phyloP scores from a whole-genome alignment of 495 filamentous ascomycete genomes.

The Tetracladium setigerum region DNA sequence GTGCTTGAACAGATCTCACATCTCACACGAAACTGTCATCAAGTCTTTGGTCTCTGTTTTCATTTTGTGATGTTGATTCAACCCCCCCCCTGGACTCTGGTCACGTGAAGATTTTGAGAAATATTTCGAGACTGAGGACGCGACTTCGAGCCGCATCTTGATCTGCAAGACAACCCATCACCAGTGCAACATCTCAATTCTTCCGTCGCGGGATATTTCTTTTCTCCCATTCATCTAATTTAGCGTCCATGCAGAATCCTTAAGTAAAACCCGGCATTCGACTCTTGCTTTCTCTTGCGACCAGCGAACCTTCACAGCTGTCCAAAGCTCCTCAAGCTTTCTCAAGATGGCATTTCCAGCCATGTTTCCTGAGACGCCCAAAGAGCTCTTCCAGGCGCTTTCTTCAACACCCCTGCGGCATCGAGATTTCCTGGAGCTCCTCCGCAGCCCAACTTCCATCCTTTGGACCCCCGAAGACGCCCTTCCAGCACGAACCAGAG shows the following conservation, averaged over 20 bases:
- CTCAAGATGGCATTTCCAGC: constrained; percentile 53
- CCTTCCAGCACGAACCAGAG: no score
- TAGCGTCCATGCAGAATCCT: no score
- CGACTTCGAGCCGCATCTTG: constrained; percentile 14
- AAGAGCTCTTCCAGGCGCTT: constrained; percentile 64
- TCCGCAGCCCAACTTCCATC: constrained; percentile 33
- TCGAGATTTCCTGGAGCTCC: constrained; percentile 27
- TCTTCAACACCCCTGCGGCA: constrained; percentile 60
- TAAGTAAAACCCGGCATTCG: no score
- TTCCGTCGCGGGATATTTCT: constrained; percentile 1
- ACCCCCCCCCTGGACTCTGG: no score
- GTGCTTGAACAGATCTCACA: no score
- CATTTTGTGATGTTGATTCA: constrained; percentile 6
- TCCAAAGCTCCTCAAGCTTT: no score
- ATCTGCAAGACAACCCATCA: constrained; percentile 6
- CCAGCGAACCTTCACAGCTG: no score
- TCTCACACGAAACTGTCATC: no score
- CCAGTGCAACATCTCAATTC: constrained; percentile 3
- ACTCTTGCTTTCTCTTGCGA: no score
- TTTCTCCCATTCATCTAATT: not conserved
- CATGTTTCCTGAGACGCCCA: constrained; percentile 58
- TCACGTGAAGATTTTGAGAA: no score
- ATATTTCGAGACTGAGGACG: no score
- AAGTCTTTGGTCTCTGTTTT: constrained; percentile 9
- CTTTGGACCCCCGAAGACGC: constrained; percentile 5